These are phyloP conservation scores for Phytopythium ostracodes DNA, from an alignment of 352 stramenopile genomes.

Conservation along the genomic window DNA sequence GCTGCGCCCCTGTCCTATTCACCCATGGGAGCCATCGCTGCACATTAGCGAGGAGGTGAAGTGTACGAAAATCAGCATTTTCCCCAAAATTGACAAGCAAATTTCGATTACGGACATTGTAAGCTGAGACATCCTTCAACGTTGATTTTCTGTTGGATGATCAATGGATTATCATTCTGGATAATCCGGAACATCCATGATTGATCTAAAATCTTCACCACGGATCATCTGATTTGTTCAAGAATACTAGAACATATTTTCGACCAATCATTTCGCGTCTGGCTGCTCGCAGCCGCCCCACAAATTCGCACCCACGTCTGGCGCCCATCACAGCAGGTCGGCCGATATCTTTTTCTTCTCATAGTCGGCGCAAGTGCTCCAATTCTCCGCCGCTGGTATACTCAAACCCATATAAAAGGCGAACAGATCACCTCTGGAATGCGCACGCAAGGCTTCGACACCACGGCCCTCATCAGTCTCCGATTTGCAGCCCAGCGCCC, in stretches of 20 bases:
- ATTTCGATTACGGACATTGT: too few species aligned
- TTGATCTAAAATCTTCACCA: not conserved
- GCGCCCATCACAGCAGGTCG: not conserved
- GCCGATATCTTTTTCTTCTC: not conserved
- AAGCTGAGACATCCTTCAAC: too few species aligned
- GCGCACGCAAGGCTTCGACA: not conserved
- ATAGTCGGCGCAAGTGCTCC: not conserved
- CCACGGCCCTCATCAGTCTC: not conserved
- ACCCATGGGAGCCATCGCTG: too few species aligned
- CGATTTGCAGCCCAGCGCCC: slow-evolving; percentile 1
- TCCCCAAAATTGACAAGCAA: too few species aligned
- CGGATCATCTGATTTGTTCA: not conserved
- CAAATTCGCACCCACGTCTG: slow-evolving; percentile 1
- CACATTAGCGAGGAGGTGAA: too few species aligned
- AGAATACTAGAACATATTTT: not conserved
- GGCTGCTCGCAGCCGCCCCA: not conserved
- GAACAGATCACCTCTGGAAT: not conserved
- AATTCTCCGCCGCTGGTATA: not conserved
- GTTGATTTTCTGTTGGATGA: too few species aligned
- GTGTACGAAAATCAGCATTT: too few species aligned
- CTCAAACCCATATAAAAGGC: not conserved
- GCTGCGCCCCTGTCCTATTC: too few species aligned
- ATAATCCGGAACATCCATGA: not conserved
- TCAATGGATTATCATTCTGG: too few species aligned
- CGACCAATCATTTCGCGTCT: not conserved